Conservation (phyloP, 495 filamentous ascomycete genomes). For the Sordaria brevicollis region DNA sequence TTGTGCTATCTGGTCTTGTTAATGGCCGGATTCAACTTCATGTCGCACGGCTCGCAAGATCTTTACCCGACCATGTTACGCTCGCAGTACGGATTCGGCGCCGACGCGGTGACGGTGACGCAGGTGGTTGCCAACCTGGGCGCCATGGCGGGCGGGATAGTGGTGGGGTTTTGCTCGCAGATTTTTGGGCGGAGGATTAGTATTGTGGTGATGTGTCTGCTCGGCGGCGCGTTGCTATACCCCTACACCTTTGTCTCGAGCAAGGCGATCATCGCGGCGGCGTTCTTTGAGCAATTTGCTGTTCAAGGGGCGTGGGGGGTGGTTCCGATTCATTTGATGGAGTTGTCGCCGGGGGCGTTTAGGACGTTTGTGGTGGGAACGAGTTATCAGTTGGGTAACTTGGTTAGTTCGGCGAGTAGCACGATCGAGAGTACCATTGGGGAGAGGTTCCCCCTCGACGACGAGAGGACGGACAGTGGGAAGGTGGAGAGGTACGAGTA, state of each 20-base stretch:
- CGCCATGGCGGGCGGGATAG: conserved; percentile 66
- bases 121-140: conserved; percentile 81
- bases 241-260: conserved; percentile 64
- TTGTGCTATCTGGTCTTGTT: conserved; percentile 71
- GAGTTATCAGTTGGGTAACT: conserved; percentile 76
- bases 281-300: conserved; percentile 89
- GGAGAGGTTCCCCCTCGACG: conserved; percentile 61
- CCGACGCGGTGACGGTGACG: conserved; percentile 66
- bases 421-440: conserved; percentile 82
- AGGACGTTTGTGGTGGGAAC: conserved; percentile 79
- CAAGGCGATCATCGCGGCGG: conserved; percentile 57
- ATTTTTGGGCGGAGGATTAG: conserved; percentile 75
- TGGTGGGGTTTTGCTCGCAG: conserved; percentile 68
- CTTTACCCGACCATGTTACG: conserved; percentile 78
- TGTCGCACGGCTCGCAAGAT: conserved; percentile 90
- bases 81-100: conserved; percentile 63
- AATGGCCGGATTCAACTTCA: conserved; percentile 89
- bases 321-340: conserved; percentile 81
- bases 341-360: conserved; percentile 70
- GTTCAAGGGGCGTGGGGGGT: conserved; percentile 83
- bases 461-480: neutral
- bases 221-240: conserved; percentile 72
- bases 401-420: conserved; percentile 59
- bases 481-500: conserved; percentile 56
- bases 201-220: conserved; percentile 65